Percentiles rank a stretch among this genome's conserved stretches.
phyloP scores from a whole-genome alignment of 331 rosid species.

The Prunus yedoensis region DNA sequence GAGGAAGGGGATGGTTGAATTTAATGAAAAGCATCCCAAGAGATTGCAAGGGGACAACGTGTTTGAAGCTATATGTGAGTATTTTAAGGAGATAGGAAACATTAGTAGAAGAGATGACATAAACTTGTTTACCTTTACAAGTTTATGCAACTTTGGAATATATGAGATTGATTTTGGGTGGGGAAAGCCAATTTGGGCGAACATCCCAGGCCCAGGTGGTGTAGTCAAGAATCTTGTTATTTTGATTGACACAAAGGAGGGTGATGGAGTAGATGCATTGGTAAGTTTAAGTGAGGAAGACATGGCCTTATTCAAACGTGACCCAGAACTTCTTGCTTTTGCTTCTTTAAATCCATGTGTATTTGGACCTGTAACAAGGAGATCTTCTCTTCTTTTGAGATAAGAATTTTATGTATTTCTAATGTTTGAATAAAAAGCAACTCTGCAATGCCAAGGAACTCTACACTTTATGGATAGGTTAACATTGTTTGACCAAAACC shows the following conservation, averaged over 20 bases:
- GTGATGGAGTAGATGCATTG: slow-evolving; percentile 21
- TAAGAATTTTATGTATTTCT: too few species aligned
- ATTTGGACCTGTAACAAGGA: neutral
- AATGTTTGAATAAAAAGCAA: too few species aligned
- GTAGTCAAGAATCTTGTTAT: neutral
- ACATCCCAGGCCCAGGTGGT: neutral
- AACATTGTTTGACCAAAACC: too few species aligned
- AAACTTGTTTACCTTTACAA: neutral
- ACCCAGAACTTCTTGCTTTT: slow-evolving; percentile 19
- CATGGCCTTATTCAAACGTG: slow-evolving; percentile 11
- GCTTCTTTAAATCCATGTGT: slow-evolving; percentile 5
- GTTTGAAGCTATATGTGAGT: neutral
- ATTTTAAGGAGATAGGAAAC: neutral
- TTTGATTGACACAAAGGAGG: slow-evolving; percentile 18
- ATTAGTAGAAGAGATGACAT: neutral
- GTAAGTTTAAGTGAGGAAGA: slow-evolving; percentile 19
- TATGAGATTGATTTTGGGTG: slow-evolving; percentile 56
- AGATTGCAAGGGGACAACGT: slow-evolving; percentile 4
- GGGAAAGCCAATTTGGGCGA: slow-evolving; percentile 34
- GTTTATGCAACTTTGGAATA: slow-evolving; percentile 29
- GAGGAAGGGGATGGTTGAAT: too few species aligned
- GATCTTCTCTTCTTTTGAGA: neutral
- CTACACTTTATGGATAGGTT: too few species aligned
- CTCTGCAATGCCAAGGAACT: too few species aligned
- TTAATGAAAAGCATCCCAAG: neutral